These are phyloP conservation scores for Neocatenulostroma microsporum DNA, from an alignment of 2,329 filamentous ascomycete genomes.

Conservation along the genomic window DNA sequence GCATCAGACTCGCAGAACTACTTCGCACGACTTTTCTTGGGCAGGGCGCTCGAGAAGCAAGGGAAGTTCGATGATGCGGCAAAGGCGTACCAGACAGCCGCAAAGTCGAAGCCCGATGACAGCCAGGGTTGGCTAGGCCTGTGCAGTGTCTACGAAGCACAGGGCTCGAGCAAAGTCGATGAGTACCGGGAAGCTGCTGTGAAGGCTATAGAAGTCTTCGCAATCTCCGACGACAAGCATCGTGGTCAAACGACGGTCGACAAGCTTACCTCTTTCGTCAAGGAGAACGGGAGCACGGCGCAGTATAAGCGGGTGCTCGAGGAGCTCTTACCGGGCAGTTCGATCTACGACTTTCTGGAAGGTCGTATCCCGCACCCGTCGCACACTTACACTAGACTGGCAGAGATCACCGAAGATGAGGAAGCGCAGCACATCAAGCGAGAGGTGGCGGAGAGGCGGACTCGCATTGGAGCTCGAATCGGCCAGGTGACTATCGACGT, in stretches of 20 bases:
- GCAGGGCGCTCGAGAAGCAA: conserved; percentile 73
- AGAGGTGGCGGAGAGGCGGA: conserved; percentile 80
- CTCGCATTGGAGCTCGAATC: conserved; percentile 74
- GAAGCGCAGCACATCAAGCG: conserved; percentile 86
- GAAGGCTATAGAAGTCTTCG: conserved; percentile 66
- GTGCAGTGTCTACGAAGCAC: conserved; percentile 74
- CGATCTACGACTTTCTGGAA: conserved; percentile 74
- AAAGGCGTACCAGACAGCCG: conserved; percentile 64
- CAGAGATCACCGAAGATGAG: conserved; percentile 73
- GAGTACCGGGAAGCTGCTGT: conserved; percentile 68
- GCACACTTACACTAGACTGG: conserved; percentile 72
- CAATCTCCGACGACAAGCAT: conserved; percentile 53
- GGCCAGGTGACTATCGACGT: conserved; percentile 79
- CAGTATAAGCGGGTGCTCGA: conserved; percentile 72
- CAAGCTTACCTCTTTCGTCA: conserved; percentile 69
- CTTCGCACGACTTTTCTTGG: conserved; percentile 81
- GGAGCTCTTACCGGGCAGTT: conserved; percentile 69
- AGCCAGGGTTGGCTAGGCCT: conserved; percentile 87
- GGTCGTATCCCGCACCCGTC: conserved; percentile 73
- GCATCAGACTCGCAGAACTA: conserved; percentile 70
- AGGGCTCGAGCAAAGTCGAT: conserved; percentile 58
- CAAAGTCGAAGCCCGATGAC: conserved; percentile 63
- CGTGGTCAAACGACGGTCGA: conserved; percentile 60
- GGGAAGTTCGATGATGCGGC: conserved; percentile 65
- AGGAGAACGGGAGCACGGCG: conserved; percentile 59